A percentile compares a stretch with the other conserved stretches of the same genome.
phyloP scores from a whole-genome alignment of 1,139 yeast species.

The Candida sanyaensis region DNA sequence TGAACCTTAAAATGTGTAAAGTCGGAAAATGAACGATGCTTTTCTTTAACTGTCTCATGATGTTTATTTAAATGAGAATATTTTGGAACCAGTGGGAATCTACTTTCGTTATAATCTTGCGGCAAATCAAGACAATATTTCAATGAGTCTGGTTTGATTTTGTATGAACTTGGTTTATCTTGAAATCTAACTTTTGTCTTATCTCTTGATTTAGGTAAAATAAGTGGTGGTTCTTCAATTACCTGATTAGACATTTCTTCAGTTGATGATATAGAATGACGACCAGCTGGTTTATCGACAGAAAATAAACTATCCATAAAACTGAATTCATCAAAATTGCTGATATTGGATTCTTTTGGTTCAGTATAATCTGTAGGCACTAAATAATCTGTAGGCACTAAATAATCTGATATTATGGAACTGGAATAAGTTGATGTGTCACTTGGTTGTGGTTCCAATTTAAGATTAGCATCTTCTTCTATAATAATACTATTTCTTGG shows the following conservation, averaged over 20 bases:
- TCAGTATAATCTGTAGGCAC: neutral
- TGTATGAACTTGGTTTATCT: constrained; percentile 19
- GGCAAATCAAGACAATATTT: constrained; percentile 36
- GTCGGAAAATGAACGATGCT: constrained; percentile 3
- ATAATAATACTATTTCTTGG: neutral
- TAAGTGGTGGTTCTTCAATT: neutral
- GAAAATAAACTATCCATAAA: constrained; percentile 9
- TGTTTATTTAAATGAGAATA: neutral
- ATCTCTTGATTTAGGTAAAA: constrained; percentile 4
- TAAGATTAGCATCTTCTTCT: neutral
- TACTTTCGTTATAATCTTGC: constrained; percentile 33
- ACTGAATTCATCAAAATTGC: constrained; percentile 1
- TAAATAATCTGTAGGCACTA: too few relatives aligned
- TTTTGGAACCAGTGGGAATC: constrained; percentile 19
- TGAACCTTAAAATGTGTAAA: neutral
- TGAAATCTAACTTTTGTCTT: neutral
- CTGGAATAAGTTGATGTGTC: neutral
- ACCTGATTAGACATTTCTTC: neutral
- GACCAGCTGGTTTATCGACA: neutral
- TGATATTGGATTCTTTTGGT: neutral
- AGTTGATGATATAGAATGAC: constrained; percentile 1
- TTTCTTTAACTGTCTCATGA: neutral
- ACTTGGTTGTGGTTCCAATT: neutral
- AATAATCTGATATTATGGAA: neutral
- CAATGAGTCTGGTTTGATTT: constrained; percentile 31